Evolutionary conservation across 371 early-diverging fungal genomes (phyloP).

Genomic region (Mycotypha africana): DNA sequence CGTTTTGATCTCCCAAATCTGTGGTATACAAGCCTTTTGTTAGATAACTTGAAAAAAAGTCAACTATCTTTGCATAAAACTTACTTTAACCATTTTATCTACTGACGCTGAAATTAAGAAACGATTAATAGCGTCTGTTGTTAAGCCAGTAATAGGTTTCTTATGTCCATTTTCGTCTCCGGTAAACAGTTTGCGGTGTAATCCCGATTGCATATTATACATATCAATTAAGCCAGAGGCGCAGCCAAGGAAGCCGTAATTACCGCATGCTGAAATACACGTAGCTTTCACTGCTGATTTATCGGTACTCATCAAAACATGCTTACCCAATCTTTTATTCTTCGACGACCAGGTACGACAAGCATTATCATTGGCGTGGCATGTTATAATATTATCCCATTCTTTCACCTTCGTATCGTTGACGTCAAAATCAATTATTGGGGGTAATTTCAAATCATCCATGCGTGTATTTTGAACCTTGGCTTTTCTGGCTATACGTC

Average conservation of each 20-base stretch:
- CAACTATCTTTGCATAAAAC: neutral
- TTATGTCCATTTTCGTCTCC: conserved; percentile 60
- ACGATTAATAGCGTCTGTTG: conserved; percentile 70
- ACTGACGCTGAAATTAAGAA: conserved; percentile 71
- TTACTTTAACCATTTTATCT: conserved; percentile 75
- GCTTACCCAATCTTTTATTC: conserved; percentile 69
- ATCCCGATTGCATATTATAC: conserved; percentile 94
- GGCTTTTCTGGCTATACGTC: conserved; percentile 54
- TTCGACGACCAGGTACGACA: conserved; percentile 84
- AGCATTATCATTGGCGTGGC: conserved; percentile 67
- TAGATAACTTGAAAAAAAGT: neutral
- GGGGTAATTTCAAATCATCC: conserved; percentile 68
- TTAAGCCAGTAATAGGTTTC: conserved; percentile 78
- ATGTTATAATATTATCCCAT: conserved; percentile 89
- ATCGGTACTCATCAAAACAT: conserved; percentile 60
- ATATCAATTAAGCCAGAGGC: conserved; percentile 75
- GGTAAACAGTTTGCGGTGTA: conserved; percentile 61
- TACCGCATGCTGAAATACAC: conserved; percentile 84
- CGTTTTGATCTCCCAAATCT: conserved; percentile 81
- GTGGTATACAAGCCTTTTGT: conserved; percentile 2
- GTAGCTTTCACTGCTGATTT: conserved; percentile 63
- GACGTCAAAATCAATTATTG: conserved; percentile 66
- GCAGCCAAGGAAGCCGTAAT: conserved; percentile 86
- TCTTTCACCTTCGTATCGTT: conserved; percentile 62
- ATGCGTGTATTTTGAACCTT: conserved; percentile 51